Evolutionary conservation across 768 basidiomycete species (phyloP).

Genomic region (Tephrocybe sp.): DNA sequence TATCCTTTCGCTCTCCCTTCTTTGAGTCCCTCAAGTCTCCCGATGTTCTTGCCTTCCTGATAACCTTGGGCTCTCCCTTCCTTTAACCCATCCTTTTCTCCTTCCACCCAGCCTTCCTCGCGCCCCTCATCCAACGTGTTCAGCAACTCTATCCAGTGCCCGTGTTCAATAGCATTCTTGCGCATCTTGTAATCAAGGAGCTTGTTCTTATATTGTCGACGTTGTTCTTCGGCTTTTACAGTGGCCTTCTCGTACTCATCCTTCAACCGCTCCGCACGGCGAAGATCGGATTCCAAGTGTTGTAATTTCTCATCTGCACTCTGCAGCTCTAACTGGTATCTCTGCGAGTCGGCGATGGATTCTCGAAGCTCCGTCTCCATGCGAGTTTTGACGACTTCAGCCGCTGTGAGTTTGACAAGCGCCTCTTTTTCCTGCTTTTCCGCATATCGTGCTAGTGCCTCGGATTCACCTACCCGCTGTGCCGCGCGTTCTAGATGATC

Average conservation of each 20-base stretch:
- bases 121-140: constrained; percentile 43
- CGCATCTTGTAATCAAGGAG: constrained; percentile 45
- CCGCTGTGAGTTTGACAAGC: constrained; percentile 32
- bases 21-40: constrained; percentile 17
- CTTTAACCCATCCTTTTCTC: constrained; percentile 37
- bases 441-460: constrained; percentile 48
- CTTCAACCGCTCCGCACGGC: constrained; percentile 31
- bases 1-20: constrained; percentile 38
- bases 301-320: constrained; percentile 42
- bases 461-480: constrained; percentile 51
- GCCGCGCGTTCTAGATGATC: constrained; percentile 59
- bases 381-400: constrained; percentile 42
- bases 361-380: constrained; percentile 27
- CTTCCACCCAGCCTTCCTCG: constrained; percentile 47
- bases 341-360: constrained; percentile 41
- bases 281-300: constrained; percentile 33
- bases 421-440: constrained; percentile 48
- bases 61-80: constrained; percentile 44
- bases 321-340: constrained; percentile 48
- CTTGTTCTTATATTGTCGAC: constrained; percentile 41
- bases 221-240: constrained; percentile 41
- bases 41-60: constrained; percentile 29
- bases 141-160: constrained; percentile 36
- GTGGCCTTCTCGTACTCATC: constrained; percentile 44
- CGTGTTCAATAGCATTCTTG: constrained; percentile 43